Percentiles rank a stretch among this genome's conserved stretches.
phyloP scores from a whole-genome alignment of 495 filamentous ascomycete genomes.

The Aspergillus baeticus region DNA sequence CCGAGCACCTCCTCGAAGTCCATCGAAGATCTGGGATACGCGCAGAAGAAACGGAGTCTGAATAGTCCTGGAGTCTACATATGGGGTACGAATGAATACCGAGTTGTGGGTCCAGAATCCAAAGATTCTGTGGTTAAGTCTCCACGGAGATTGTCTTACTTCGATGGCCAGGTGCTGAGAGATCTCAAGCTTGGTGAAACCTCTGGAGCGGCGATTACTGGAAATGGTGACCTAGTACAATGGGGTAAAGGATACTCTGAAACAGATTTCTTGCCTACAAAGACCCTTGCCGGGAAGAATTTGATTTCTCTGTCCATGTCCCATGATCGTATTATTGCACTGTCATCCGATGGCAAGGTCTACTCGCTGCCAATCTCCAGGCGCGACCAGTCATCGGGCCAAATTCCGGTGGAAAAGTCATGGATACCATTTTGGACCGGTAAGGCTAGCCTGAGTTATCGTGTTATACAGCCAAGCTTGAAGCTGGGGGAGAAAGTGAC shows the following conservation, averaged over 20 bases:
- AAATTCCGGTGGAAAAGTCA: slow-evolving; percentile 59
- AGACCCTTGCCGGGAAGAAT: slow-evolving; percentile 80
- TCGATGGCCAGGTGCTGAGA: slow-evolving; percentile 79
- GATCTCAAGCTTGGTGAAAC: slow-evolving; percentile 83
- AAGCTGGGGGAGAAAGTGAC: slow-evolving; percentile 72
- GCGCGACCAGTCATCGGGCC: slow-evolving; percentile 61
- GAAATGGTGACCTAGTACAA: slow-evolving; percentile 86
- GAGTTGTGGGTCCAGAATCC: slow-evolving; percentile 81
- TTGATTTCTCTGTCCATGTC: slow-evolving; percentile 71
- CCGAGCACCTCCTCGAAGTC: slow-evolving; percentile 24
- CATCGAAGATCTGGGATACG: slow-evolving; percentile 67
- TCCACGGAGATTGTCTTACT: slow-evolving; percentile 76
- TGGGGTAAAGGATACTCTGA: slow-evolving; percentile 80
- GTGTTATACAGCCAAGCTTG: slow-evolving; percentile 65
- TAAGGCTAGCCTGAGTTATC: slow-evolving; percentile 64
- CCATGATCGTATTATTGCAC: slow-evolving; percentile 76
- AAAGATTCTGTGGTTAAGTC: slow-evolving; percentile 73
- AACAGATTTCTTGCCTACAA: slow-evolving; percentile 54
- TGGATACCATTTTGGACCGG: slow-evolving; percentile 76
- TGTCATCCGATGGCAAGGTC: slow-evolving; percentile 73
- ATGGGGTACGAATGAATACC: slow-evolving; percentile 88
- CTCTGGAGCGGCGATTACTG: slow-evolving; percentile 85
- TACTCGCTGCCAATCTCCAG: slow-evolving; percentile 83
- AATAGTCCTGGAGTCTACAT: slow-evolving; percentile 88
- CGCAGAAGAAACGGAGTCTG: slow-evolving; percentile 84